These are phyloP conservation scores for Populus pruinosa DNA, from an alignment of 345 rosid species.

Conservation along the genomic window DNA sequence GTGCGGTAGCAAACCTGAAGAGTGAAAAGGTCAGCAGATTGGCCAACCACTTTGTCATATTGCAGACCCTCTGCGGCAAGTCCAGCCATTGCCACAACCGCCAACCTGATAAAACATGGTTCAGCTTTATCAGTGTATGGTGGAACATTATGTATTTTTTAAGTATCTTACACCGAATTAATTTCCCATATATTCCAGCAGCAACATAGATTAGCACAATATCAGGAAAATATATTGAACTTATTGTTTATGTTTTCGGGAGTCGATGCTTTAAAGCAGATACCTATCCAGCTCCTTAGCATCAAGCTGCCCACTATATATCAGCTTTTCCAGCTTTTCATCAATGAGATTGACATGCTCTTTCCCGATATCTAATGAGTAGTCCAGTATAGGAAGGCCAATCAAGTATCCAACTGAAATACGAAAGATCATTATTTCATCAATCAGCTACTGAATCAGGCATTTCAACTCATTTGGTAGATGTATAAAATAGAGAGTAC, in stretches of 20 bases:
- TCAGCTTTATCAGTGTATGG: not conserved
- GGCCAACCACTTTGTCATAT: slow-evolving; percentile 91
- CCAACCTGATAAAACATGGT: slow-evolving; percentile 45
- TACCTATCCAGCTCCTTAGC: slow-evolving; percentile 85
- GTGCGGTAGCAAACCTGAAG: slow-evolving; percentile 63
- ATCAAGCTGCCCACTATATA: slow-evolving; percentile 90
- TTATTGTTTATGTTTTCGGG: not conserved
- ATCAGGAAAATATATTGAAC: not conserved
- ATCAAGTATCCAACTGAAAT: slow-evolving; percentile 71
- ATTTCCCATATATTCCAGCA: not conserved
- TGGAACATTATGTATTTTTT: not conserved
- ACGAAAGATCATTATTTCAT: not conserved
- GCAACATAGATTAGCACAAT: not conserved
- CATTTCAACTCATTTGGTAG: not conserved
- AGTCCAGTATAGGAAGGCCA: slow-evolving; percentile 85
- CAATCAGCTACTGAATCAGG: slow-evolving; percentile 6
- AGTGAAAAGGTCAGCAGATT: slow-evolving; percentile 94
- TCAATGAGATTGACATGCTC: slow-evolving; percentile 91
- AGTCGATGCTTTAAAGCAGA: not conserved
- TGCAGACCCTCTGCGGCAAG: slow-evolving; percentile 90
- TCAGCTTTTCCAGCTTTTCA: slow-evolving; percentile 66
- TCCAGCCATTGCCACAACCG: slow-evolving; percentile 92
- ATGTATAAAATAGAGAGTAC: slow-evolving; percentile 26
- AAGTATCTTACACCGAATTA: not conserved
- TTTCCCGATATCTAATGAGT: slow-evolving; percentile 87